Evolutionary conservation across 1,284 basidiomycete species (phyloP), one percentile per base, ranked within the genome.

Genomic region (Polyporus tsugae): DNA sequence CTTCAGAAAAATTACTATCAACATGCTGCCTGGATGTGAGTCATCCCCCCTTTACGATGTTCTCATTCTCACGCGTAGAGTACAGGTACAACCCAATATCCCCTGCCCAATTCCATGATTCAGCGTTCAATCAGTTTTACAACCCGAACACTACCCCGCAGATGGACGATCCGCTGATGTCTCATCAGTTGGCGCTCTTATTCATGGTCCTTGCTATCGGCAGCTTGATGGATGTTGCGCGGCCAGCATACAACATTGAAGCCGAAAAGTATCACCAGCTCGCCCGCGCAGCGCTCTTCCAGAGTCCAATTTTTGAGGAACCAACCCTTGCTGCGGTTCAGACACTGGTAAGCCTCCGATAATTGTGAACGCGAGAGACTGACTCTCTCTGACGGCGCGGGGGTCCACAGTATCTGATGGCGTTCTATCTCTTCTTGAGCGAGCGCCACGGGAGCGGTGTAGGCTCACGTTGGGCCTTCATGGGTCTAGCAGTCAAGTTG

Each of bases 261-360:
- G 92, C 92, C 1, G 91, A 93, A 78, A 92, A 91, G 77, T 94
- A 91, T 72, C 87, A 93, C 74, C 91, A 93, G 69, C 81, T 94
- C 4, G 89, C 91, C 1, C 85, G 89, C 61, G 91, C 92, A 0
- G 86, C 92, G 1, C 81, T 94, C 13, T 93, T 92, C 81, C 87
- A 90, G 69, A 85, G 86, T 72, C 87, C 87, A 0, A 84, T 94
- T 44, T 90, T 94, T 72, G 90, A 93, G 73, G 88, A 91, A 66
- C 91, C 91, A 6, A 92, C 92, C 0, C 83, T 92, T 39, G 87
- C 84, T 70, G 89, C 91, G 36, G 89, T 93, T 17, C 91, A 93
- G 76, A 84, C 90, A 25, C 79, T 93, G 79, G 91, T 90, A 78
- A 75, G 88, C 81, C 39, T 52, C 29, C 33, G 52, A 10, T 6